Conservation (phyloP, 768 basidiomycete genomes). For the Serpula lacrymans region DNA sequence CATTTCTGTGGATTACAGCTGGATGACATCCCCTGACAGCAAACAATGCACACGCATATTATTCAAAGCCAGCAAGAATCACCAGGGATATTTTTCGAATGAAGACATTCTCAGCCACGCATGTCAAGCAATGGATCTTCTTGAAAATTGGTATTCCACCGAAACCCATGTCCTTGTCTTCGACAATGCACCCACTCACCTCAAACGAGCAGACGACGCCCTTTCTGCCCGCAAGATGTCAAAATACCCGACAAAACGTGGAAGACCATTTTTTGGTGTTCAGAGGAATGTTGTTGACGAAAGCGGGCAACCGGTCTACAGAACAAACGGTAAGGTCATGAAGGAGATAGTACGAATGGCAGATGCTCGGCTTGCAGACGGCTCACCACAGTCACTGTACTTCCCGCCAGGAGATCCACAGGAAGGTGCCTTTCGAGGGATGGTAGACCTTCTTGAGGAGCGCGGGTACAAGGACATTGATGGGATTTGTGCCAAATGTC, state of each 20-base stretch:
- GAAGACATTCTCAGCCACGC: slow-evolving; percentile 23
- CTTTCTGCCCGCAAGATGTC: slow-evolving; percentile 25
- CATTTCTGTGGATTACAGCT: slow-evolving; percentile 19
- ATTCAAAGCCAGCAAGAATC: slow-evolving; percentile 28
- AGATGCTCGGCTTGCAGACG: not conserved
- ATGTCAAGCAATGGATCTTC: slow-evolving; percentile 27
- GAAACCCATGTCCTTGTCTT: slow-evolving; percentile 23
- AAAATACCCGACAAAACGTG: slow-evolving; percentile 11
- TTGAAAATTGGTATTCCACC: slow-evolving; percentile 24
- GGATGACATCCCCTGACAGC: slow-evolving; percentile 9
- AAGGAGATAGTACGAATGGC: slow-evolving; percentile 7
- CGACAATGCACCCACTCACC: slow-evolving; percentile 27
- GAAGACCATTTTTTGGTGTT: too few relatives aligned
- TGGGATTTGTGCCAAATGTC: too few relatives aligned
- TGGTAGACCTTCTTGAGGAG: slow-evolving; percentile 25
- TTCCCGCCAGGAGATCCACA: not conserved
- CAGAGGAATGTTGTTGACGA: slow-evolving; percentile 20
- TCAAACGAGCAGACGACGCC: slow-evolving; percentile 18
- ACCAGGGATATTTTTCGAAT: slow-evolving; percentile 28
- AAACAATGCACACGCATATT: slow-evolving; percentile 15
- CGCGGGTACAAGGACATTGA: slow-evolving; percentile 11
- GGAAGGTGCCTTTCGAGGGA: slow-evolving; percentile 32
- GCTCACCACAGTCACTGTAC: slow-evolving; percentile 1
- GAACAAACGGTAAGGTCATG: not conserved
- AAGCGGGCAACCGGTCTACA: slow-evolving; percentile 2